Evolutionary conservation across 1,284 basidiomycete genomes (phyloP).

Genomic region (Ceratobasidium sp.): DNA sequence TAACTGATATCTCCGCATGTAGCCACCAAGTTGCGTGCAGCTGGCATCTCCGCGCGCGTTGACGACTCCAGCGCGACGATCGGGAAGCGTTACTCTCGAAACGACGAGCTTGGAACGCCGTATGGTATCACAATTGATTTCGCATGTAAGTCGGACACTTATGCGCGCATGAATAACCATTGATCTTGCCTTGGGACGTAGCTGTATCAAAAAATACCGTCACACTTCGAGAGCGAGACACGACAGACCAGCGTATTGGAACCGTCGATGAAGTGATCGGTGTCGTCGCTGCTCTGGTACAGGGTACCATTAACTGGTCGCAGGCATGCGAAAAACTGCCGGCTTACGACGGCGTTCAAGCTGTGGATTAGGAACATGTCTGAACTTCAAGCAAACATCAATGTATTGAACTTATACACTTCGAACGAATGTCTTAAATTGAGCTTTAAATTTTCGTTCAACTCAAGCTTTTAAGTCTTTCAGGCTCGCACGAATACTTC

Average conservation of each 20-base stretch:
- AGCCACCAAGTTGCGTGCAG: conserved; percentile 88
- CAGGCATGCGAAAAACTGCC: conserved; percentile 79
- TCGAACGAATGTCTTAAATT: background rate
- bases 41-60: conserved; percentile 90
- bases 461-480: too few relatives aligned
- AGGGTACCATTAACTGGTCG: conserved; percentile 80
- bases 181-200: conserved; percentile 6
- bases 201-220: conserved; percentile 47
- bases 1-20: conserved; percentile 46
- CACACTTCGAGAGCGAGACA: conserved; percentile 81
- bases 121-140: conserved; percentile 98
- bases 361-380: conserved; percentile 60
- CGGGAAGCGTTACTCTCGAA: conserved; percentile 96
- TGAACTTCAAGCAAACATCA: background rate
- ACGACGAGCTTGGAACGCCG: conserved; percentile 98
- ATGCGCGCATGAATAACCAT: background rate
- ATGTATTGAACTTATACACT: conserved; percentile 20
- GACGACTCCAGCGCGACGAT: conserved; percentile 97
- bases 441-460: background rate
- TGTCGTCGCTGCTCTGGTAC: conserved; percentile 79
- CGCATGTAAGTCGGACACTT: conserved; percentile 76
- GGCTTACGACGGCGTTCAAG: conserved; percentile 91
- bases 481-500: too few relatives aligned
- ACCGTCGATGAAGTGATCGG: conserved; percentile 88
- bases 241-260: conserved; percentile 94